A percentile compares a stretch with the other conserved stretches of the same genome.
Evolutionary conservation across 345 rosid species (phyloP).

Genomic region (Hibiscus mutabilis): DNA sequence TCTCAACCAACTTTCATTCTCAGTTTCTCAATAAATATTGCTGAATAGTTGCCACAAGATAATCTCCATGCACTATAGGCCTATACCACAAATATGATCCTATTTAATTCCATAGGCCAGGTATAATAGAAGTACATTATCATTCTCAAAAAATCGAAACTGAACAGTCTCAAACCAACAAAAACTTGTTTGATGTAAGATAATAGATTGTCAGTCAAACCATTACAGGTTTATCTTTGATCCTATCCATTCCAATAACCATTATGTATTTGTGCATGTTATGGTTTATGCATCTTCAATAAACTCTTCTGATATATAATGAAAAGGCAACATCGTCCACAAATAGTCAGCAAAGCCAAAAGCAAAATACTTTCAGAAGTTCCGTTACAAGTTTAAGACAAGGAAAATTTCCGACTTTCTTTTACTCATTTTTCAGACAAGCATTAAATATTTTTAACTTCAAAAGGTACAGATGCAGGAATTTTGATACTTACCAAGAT

Average conservation of each 20-base stretch:
- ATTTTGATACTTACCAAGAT: constrained; percentile 50
- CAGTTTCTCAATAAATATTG: background rate
- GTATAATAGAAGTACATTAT: background rate
- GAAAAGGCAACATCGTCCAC: background rate
- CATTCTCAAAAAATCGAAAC: too few species aligned
- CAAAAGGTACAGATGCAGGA: background rate
- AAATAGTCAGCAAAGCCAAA: background rate
- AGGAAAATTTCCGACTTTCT: background rate
- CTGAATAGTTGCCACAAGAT: background rate
- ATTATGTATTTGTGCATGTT: too few species aligned
- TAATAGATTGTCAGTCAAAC: too few species aligned
- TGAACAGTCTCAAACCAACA: too few species aligned
- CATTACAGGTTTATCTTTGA: too few species aligned
- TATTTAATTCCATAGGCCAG: background rate
- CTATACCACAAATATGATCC: background rate
- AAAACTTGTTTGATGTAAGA: too few species aligned
- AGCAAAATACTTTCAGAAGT: background rate
- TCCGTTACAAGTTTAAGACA: background rate
- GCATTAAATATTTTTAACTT: background rate
- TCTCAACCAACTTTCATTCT: background rate
- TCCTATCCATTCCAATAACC: too few species aligned
- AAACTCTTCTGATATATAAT: too few species aligned
- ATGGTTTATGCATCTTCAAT: too few species aligned
- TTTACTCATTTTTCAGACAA: background rate
- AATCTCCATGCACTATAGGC: background rate